phyloP scores from a whole-genome alignment of 2,329 filamentous ascomycete species.

The Ceratocystiopsis sp. region DNA sequence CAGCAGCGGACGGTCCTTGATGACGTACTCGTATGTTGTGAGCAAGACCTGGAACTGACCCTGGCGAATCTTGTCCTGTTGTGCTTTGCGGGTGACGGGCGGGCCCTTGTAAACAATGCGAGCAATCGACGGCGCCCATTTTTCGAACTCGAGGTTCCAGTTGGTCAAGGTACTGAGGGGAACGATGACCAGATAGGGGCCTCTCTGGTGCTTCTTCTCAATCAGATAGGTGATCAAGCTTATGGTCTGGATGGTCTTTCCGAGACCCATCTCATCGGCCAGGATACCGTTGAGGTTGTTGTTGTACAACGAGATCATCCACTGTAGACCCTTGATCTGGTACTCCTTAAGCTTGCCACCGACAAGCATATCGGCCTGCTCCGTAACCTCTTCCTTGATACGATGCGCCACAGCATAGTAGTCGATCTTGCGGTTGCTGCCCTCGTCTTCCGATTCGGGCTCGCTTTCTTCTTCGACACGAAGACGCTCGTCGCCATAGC shows the following conservation, averaged over 20 bases:
- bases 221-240: constrained; percentile 95
- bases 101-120: constrained; percentile 96
- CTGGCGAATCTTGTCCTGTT: constrained; percentile 86
- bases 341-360: constrained; percentile 93
- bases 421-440: constrained; percentile 69
- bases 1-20: constrained; percentile 88
- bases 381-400: constrained; percentile 77
- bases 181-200: constrained; percentile 91
- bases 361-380: constrained; percentile 72
- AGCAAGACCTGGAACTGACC: constrained; percentile 91
- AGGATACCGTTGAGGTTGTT: constrained; percentile 99
- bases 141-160: constrained; percentile 97
- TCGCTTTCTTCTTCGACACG: constrained; percentile 47
- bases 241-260: constrained; percentile 98
- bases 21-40: constrained; percentile 98
- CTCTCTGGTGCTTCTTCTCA: constrained; percentile 80
- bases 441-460: constrained; percentile 50
- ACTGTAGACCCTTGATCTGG: constrained; percentile 94
- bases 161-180: constrained; percentile 94
- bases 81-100: constrained; percentile 69
- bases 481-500: constrained; percentile 49
- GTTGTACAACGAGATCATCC: constrained; percentile 99
- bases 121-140: constrained; percentile 80
- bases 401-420: constrained; percentile 98
- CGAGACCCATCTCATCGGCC: constrained; percentile 98